Evolutionary conservation across 768 basidiomycete species (phyloP).

Genomic region (Mycena kentingensis): DNA sequence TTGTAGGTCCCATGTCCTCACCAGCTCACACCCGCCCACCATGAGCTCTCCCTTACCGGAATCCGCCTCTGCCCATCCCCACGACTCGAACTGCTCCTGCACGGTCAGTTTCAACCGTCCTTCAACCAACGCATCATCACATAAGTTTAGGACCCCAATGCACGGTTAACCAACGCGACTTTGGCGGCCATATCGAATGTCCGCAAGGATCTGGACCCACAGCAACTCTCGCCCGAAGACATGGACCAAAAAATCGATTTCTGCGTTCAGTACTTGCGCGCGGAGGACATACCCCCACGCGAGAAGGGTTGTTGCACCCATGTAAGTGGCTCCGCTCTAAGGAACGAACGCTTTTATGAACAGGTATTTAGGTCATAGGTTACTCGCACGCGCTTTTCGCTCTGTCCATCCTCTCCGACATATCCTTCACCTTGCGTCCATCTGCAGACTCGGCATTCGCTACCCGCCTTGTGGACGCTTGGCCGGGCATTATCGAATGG

Average conservation of each 20-base stretch:
- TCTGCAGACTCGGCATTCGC: constrained; percentile 13
- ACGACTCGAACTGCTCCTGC: background rate
- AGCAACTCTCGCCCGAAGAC: constrained; percentile 10
- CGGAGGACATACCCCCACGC: constrained; percentile 14
- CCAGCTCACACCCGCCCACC: no score
- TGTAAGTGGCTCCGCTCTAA: background rate
- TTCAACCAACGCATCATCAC: no score
- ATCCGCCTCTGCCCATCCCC: no score
- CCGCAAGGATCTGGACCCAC: constrained; percentile 4
- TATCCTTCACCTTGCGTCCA: constrained; percentile 15
- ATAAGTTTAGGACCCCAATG: constrained; percentile 17
- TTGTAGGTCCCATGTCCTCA: no score
- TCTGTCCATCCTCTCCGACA: constrained; percentile 7
- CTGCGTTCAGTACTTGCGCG: constrained; percentile 15
- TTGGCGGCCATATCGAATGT: constrained; percentile 6
- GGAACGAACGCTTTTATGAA: background rate
- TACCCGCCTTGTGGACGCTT: constrained; percentile 11
- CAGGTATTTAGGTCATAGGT: constrained; percentile 11
- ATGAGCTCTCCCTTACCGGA: no score
- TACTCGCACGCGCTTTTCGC: constrained; percentile 19
- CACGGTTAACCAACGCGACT: constrained; percentile 14
- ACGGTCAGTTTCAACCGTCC: background rate
- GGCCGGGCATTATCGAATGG: constrained; percentile 20
- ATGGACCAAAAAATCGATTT: constrained; percentile 10
- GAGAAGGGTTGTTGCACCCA: constrained; percentile 11